Evolutionary conservation across 2,329 filamentous ascomycete species (phyloP).

Genomic region (Scleromitrula shiraiana): DNA sequence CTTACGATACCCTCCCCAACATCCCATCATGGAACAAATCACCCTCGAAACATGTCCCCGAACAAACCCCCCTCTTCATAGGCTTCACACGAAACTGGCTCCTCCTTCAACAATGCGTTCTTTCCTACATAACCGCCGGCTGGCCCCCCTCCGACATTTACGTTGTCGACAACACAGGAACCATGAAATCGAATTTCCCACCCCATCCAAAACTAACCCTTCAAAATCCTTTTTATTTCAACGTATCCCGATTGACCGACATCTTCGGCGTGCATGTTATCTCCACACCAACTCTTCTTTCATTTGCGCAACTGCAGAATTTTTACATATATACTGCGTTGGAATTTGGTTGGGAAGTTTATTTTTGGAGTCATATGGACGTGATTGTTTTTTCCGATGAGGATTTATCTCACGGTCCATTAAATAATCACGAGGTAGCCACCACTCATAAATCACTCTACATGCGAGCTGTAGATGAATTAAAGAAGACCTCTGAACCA

Average conservation of each 20-base stretch:
- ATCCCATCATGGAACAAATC: conserved; percentile 35
- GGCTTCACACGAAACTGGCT: conserved; percentile 50
- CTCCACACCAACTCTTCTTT: conserved; percentile 43
- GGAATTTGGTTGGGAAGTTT: conserved; percentile 38
- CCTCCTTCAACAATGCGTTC: conserved; percentile 46
- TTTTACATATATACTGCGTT: conserved; percentile 42
- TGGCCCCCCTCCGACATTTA: conserved; percentile 51
- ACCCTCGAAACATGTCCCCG: conserved; percentile 35
- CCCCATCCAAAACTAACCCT: conserved; percentile 37
- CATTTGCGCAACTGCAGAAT: conserved; percentile 49
- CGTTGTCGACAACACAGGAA: conserved; percentile 52
- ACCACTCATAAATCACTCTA: conserved; percentile 37
- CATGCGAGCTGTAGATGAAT: conserved; percentile 46
- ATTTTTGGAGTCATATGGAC: conserved; percentile 51
- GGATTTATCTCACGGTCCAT: conserved; percentile 16
- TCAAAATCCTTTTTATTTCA: conserved; percentile 49
- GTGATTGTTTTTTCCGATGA: conserved; percentile 40
- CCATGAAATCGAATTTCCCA: conserved; percentile 43
- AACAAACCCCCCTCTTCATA: conserved; percentile 45
- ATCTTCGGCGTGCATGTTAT: conserved; percentile 45
- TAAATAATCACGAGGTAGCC: conserved; percentile 10
- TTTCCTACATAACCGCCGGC: conserved; percentile 50
- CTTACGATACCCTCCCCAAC: background rate
- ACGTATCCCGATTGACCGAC: conserved; percentile 39
- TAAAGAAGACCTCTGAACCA: conserved; percentile 38